These are phyloP conservation scores for Mycena epipterygia DNA, from an alignment of 768 basidiomycete species.

Conservation along the genomic window DNA sequence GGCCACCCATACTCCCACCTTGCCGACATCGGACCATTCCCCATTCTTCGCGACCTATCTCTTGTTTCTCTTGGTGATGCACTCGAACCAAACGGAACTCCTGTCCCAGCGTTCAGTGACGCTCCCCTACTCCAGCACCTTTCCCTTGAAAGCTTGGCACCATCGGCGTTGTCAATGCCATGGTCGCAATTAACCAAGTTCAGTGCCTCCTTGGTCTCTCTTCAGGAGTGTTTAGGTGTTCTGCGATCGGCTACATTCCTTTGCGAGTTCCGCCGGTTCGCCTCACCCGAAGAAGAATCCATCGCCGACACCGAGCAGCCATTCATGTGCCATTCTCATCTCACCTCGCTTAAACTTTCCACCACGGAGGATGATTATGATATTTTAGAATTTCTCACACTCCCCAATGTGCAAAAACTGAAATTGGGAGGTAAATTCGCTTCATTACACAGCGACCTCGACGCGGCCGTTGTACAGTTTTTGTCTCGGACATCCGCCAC, in stretches of 20 bases:
- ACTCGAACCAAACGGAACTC: no score
- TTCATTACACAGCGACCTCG: not conserved
- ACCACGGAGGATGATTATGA: not conserved
- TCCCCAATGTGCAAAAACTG: slow-evolving; percentile 5
- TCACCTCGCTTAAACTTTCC: not conserved
- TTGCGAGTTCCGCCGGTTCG: not conserved
- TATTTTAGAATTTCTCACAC: slow-evolving; percentile 4
- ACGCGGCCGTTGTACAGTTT: slow-evolving; percentile 9
- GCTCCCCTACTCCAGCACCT: slow-evolving; percentile 13
- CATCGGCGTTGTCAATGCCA: not conserved
- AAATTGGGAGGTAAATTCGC: slow-evolving; percentile 4
- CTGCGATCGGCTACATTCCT: slow-evolving; percentile 13
- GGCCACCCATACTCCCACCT: not conserved
- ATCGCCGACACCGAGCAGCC: not conserved
- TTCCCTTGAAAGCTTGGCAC: not conserved
- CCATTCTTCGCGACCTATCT: not conserved
- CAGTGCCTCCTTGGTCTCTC: not conserved
- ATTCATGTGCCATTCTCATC: not conserved
- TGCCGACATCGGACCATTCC: slow-evolving; percentile 6
- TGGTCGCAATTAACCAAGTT: slow-evolving; percentile 17
- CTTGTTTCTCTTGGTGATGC: not conserved
- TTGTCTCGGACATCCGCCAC: not conserved
- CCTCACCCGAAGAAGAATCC: not conserved
- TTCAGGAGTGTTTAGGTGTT: not conserved
- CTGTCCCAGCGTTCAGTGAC: not conserved